Conservation (phyloP, 139 green algal species). For the Marvania coccoides region DNA sequence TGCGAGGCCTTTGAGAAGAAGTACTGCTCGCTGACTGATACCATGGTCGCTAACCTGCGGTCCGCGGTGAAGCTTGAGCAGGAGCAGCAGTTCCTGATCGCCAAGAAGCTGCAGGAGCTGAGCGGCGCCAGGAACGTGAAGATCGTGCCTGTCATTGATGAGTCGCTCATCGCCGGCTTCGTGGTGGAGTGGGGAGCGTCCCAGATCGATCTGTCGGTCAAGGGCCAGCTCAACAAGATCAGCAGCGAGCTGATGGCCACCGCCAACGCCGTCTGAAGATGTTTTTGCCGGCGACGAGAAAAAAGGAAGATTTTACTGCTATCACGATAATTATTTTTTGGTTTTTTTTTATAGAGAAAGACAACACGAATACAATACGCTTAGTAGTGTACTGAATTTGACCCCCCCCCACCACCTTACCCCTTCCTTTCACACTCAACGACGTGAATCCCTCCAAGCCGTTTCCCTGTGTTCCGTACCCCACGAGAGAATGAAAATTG, state of each 20-base stretch:
- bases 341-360: too few relatives aligned
- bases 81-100: constrained; percentile 98
- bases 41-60: constrained; percentile 87
- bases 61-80: constrained; percentile 96
- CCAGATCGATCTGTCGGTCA: constrained; percentile 94
- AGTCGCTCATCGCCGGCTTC: constrained; percentile 91
- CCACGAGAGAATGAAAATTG: too few relatives aligned
- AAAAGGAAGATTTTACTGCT: too few relatives aligned
- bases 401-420: too few relatives aligned
- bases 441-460: too few relatives aligned
- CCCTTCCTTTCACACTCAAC: too few relatives aligned
- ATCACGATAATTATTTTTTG: too few relatives aligned
- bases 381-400: too few relatives aligned
- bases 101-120: constrained; percentile 99
- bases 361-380: too few relatives aligned
- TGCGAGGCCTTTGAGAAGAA: constrained; percentile 83
- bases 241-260: constrained; percentile 23
- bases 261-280: constrained; percentile 12
- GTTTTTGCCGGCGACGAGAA: too few relatives aligned
- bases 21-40: constrained; percentile 96
- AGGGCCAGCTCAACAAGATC: constrained; percentile 84
- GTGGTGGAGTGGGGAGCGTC: constrained; percentile 88
- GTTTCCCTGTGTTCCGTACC: too few relatives aligned
- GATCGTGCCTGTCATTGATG: constrained; percentile 93
- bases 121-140: constrained; percentile 99